Percentiles rank a stretch among this genome's conserved stretches.
Evolutionary conservation across 1,284 basidiomycete genomes (phyloP).

Genomic region (Veloboletus limbatus): DNA sequence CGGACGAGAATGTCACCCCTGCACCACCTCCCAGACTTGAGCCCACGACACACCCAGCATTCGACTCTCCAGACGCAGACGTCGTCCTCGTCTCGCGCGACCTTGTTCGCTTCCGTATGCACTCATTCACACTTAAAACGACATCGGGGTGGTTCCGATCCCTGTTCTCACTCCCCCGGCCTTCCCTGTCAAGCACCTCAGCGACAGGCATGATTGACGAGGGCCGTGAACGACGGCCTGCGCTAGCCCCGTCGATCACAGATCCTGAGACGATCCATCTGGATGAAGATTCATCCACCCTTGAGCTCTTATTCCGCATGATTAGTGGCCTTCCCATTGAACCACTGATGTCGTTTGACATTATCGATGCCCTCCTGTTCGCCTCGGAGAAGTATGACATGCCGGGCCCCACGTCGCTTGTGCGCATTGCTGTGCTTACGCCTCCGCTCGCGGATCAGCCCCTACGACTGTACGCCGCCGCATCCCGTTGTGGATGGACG

Average conservation of each 20-base stretch:
- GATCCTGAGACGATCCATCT: slow-evolving; percentile 46
- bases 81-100: slow-evolving; percentile 46
- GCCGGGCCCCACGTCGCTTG: slow-evolving; percentile 55
- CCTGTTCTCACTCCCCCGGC: slow-evolving; percentile 57
- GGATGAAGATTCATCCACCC: slow-evolving; percentile 51
- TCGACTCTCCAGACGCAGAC: slow-evolving; percentile 48
- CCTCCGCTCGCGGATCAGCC: slow-evolving; percentile 49
- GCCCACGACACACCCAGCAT: slow-evolving; percentile 42
- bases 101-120: slow-evolving; percentile 51
- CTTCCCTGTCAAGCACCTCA: slow-evolving; percentile 1
- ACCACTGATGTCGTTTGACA: slow-evolving; percentile 48
- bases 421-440: slow-evolving; percentile 51
- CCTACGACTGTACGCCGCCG: slow-evolving; percentile 53
- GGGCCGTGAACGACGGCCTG: slow-evolving; percentile 37
- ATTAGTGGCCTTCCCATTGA: slow-evolving; percentile 54
- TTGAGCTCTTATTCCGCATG: slow-evolving; percentile 59
- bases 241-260: slow-evolving; percentile 18
- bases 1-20: background rate
- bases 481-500: slow-evolving; percentile 57
- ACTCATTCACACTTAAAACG: slow-evolving; percentile 54
- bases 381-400: slow-evolving; percentile 69
- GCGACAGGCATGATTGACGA: background rate
- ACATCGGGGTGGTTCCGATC: slow-evolving; percentile 56
- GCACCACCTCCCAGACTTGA: slow-evolving; percentile 4
- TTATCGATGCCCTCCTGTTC: slow-evolving; percentile 52